Evolutionary conservation across 192 early-diverging fungal genomes (phyloP), one percentile per base, ranked within the genome.

Genomic region (Coemansia pectinata): DNA sequence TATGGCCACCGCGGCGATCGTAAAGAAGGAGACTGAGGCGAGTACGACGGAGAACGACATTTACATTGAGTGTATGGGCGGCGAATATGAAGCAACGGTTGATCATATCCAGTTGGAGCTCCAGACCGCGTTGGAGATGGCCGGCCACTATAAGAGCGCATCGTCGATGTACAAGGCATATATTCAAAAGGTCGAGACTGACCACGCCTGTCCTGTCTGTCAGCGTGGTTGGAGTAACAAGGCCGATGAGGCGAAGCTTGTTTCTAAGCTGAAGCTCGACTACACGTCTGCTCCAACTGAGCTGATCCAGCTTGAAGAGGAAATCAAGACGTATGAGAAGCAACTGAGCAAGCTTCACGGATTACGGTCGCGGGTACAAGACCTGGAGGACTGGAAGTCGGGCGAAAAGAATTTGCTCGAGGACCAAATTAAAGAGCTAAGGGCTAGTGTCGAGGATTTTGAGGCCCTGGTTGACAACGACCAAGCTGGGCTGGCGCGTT

Each of bases 181-280:
- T 53, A 73, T 92, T n/a, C 66, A 72, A 14, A 86, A 89, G 67
- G 85, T 88, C n/a, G 72, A 93, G 59, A 77, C 74, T 14, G 83
- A 79, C 41, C 86, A 91, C 38, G 74, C 85, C 27, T 98, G 96
- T 62, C 93, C 95, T 10, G 83, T 98, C 6, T 98, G 96, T 73
- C 76, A 76, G 15, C 89, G 93, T n/a, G 80, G 78, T 0, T 97
- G 96, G 78, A 76, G 74, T n/a, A 66, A 63, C 40, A 74, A 85
- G 12, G 63, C 78, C 8, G 92, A 83, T 59, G 76, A 78, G 41
- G 53, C 31, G 19, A 66, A 73, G 44, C 62, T 83, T 6, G 63
- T 83, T 8, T 59, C 48, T 34, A 78, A 62, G 81, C 81, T 83
- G 38, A 70, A 65, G 44, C 45, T 83, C 15, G 81, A 83, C 71